Percentiles rank a stretch among this genome's conserved stretches.
These are phyloP conservation scores for Pharnaceum exiguum DNA, from an alignment of 148 eudicot species.

Conservation along the genomic window DNA sequence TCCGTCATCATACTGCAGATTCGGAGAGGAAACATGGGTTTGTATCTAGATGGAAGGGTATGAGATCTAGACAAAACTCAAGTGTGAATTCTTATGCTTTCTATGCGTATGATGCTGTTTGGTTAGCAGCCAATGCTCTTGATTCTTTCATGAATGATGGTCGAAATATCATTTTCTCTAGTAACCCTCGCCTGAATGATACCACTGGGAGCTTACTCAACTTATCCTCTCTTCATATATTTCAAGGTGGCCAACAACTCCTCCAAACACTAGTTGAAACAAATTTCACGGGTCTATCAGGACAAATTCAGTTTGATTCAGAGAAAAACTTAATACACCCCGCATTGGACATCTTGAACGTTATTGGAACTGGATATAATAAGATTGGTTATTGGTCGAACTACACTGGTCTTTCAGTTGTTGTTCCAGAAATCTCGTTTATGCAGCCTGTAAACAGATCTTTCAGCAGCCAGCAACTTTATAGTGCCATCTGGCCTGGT, in stretches of 20 bases:
- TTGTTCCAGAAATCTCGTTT: conserved; percentile 25
- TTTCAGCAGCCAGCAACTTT: too few relatives aligned
- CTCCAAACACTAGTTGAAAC: conserved; percentile 12
- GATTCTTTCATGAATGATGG: conserved; percentile 22
- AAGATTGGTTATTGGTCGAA: conserved; percentile 44
- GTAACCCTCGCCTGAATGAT: conserved; percentile 4
- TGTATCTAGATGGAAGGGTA: too few relatives aligned
- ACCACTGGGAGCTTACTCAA: conserved; percentile 1
- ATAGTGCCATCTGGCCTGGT: too few relatives aligned
- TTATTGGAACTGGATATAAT: conserved; percentile 11
- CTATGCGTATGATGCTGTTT: conserved; percentile 40
- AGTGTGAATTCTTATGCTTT: conserved; percentile 20
- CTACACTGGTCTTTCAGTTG: too few relatives aligned
- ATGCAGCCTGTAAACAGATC: background rate
- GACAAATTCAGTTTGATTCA: conserved; percentile 19
- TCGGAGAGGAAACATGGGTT: too few relatives aligned
- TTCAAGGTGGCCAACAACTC: too few relatives aligned
- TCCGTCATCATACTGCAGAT: too few relatives aligned
- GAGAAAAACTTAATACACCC: conserved; percentile 22
- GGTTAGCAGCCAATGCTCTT: conserved; percentile 32
- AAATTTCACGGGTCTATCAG: conserved; percentile 33
- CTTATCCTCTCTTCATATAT: conserved; percentile 20
- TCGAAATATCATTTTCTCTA: conserved; percentile 13
- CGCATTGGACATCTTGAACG: conserved; percentile 27
- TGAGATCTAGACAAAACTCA: conserved; percentile 24